Percentiles rank a stretch among this genome's conserved stretches.
Evolutionary conservation across 2,329 filamentous ascomycete genomes (phyloP).

Genomic region (Erysiphe neolycopersici): DNA sequence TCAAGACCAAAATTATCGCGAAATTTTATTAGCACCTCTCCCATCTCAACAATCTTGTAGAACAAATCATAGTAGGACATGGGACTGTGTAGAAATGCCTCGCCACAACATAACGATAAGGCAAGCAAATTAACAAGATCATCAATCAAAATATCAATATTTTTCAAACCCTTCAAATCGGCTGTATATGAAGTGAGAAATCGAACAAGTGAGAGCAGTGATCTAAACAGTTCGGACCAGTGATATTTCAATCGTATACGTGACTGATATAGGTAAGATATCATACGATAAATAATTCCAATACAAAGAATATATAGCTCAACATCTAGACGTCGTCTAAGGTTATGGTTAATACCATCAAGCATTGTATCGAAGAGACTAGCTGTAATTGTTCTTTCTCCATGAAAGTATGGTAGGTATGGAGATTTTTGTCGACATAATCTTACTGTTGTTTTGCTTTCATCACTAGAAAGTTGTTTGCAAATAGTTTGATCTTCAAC

Average conservation of each 20-base stretch:
- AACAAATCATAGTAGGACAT: slow-evolving; percentile 87
- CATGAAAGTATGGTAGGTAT: slow-evolving; percentile 47
- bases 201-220: slow-evolving; percentile 60
- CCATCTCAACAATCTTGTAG: slow-evolving; percentile 90
- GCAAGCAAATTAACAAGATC: slow-evolving; percentile 61
- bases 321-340: slow-evolving; percentile 61
- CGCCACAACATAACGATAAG: slow-evolving; percentile 60
- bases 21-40: slow-evolving; percentile 60
- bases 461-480: slow-evolving; percentile 61
- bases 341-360: slow-evolving; percentile 82
- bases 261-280: slow-evolving; percentile 62
- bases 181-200: slow-evolving; percentile 71
- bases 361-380: slow-evolving; percentile 66
- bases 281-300: slow-evolving; percentile 54
- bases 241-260: slow-evolving; percentile 67
- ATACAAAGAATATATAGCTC: slow-evolving; percentile 61
- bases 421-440: slow-evolving; percentile 77
- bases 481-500: slow-evolving; percentile 63
- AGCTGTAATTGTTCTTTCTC: slow-evolving; percentile 46
- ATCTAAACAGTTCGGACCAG: slow-evolving; percentile 87
- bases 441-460: slow-evolving; percentile 46
- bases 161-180: slow-evolving; percentile 42
- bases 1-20: slow-evolving; percentile 43
- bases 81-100: slow-evolving; percentile 70
- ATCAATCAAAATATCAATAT: slow-evolving; percentile 49